A percentile compares a stretch with the other conserved stretches of the same genome.
phyloP scores from a whole-genome alignment of 73 alveolate species.

The Symbiodinium natans region DNA sequence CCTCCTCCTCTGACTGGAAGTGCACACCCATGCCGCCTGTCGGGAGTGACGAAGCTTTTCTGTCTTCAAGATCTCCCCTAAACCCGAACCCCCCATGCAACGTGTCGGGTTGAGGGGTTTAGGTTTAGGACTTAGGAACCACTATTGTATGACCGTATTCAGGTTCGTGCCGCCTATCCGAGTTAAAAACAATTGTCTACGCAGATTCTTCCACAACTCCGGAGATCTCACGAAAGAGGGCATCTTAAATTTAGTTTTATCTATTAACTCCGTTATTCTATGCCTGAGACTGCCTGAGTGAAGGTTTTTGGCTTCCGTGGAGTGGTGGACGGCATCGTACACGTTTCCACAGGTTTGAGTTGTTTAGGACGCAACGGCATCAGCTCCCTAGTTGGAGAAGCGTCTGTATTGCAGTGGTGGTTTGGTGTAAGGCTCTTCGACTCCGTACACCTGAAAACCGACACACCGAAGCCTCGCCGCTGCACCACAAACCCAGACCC shows the following conservation, averaged over 20 bases:
- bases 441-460: neutral
- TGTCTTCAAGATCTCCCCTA: neutral
- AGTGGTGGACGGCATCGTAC: neutral
- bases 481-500: no score
- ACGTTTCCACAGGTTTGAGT: neutral
- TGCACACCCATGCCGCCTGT: constrained; percentile 1
- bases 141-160: neutral
- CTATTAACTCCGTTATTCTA: neutral
- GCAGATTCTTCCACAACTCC: neutral
- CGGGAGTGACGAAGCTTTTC: neutral
- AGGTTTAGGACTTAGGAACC: neutral
- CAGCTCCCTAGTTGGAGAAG: neutral
- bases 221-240: neutral
- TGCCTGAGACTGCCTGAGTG: neutral
- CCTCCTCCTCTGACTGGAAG: neutral
- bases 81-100: neutral
- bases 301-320: neutral
- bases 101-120: neutral
- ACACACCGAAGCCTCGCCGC: neutral
- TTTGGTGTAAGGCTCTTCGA: neutral
- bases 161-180: neutral
- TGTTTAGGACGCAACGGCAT: neutral
- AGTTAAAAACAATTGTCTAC: no score
- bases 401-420: neutral
- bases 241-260: neutral